Conservation (phyloP, 345 rosid species). For the thale cress (Arabidopsis thaliana) region DNA sequence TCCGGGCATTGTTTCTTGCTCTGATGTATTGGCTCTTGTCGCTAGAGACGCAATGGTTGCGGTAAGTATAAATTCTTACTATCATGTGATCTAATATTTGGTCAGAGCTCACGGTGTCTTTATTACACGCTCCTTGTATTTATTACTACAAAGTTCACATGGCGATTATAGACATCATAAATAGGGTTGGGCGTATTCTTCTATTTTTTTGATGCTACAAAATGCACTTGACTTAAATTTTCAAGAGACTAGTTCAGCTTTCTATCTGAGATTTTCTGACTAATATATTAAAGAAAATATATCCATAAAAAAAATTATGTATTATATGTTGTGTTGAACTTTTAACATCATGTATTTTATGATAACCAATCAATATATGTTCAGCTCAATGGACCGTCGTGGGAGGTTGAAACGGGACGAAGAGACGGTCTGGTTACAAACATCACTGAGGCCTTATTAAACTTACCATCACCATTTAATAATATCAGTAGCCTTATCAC, state of each 20-base stretch:
- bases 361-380: not conserved
- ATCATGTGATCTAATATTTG: constrained; percentile 4
- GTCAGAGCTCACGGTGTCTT: not conserved
- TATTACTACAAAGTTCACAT: not conserved
- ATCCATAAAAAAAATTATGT: not conserved
- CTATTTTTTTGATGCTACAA: not conserved
- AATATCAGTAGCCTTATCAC: constrained; percentile 49
- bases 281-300: not conserved
- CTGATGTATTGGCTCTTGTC: constrained; percentile 71
- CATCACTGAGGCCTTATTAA: constrained; percentile 32
- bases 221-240: not conserved
- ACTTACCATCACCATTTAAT: constrained; percentile 48
- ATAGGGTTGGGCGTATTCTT: not conserved
- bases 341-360: not conserved
- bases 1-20: constrained; percentile 80
- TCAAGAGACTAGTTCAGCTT: not conserved
- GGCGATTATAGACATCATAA: not conserved
- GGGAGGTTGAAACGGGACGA: constrained; percentile 69
- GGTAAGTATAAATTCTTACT: constrained; percentile 42
- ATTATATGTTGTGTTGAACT: not conserved
- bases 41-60: constrained; percentile 61
- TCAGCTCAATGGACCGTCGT: constrained; percentile 52
- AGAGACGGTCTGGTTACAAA: constrained; percentile 67
- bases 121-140: not conserved
- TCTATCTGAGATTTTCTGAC: not conserved